These are phyloP conservation scores for Talaromyces trachyspermus DNA, from an alignment of 495 filamentous ascomycete species.

Conservation along the genomic window DNA sequence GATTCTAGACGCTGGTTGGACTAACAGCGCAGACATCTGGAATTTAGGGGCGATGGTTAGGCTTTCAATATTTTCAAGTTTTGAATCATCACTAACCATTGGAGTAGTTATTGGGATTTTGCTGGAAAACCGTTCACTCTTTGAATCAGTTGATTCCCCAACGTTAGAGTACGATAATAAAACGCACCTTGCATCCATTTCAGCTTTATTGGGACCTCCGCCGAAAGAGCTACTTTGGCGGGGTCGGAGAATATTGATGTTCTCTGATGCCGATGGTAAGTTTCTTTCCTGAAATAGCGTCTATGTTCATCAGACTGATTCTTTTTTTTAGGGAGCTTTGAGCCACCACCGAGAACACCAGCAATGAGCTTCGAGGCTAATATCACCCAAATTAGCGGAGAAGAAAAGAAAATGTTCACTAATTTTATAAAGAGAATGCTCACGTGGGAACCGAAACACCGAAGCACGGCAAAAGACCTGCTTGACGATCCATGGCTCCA, in stretches of 20 bases:
- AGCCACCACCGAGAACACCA: neutral
- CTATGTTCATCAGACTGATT: conserved; percentile 3
- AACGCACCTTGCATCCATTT: conserved; percentile 28
- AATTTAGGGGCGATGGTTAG: conserved; percentile 34
- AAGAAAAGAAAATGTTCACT: conserved; percentile 27
- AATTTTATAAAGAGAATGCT: conserved; percentile 25
- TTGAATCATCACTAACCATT: neutral
- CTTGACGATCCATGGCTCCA: conserved; percentile 25
- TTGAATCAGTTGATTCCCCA: conserved; percentile 15
- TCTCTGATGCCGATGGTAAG: conserved; percentile 15
- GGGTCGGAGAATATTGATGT: conserved; percentile 16
- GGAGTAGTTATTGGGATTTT: conserved; percentile 30
- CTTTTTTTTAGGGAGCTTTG: conserved; percentile 2
- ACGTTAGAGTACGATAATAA: conserved; percentile 17
- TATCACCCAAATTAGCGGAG: conserved; percentile 14
- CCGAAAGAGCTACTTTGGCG: conserved; percentile 17
- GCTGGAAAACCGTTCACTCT: conserved; percentile 20
- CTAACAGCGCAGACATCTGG: conserved; percentile 38
- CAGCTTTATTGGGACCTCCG: conserved; percentile 29
- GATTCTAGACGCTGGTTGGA: conserved; percentile 31
- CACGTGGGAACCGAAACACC: conserved; percentile 26
- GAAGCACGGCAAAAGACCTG: conserved; percentile 24
- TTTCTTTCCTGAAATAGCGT: neutral
- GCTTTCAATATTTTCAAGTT: neutral
- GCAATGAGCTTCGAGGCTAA: conserved; percentile 16